Evolutionary conservation across 305 asterid species (phyloP).

Genomic region (Petunia hybrid): DNA sequence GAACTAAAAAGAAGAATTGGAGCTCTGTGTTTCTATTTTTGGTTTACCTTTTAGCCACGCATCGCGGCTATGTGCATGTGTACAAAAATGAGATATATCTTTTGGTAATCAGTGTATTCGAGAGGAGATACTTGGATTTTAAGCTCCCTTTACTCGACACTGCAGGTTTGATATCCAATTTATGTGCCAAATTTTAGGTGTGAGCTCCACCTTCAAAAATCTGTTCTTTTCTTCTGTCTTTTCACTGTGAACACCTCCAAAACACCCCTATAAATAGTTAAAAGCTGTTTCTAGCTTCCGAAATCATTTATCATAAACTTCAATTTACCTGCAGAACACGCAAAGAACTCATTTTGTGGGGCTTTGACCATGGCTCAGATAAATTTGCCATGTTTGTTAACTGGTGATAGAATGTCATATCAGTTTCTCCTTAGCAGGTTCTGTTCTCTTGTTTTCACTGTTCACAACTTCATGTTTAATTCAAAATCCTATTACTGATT

Average conservation of each 20-base stretch:
- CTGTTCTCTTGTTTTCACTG: not conserved
- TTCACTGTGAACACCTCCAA: not conserved
- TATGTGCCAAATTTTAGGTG: not conserved
- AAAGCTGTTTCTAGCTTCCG: not conserved
- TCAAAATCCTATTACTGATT: not conserved
- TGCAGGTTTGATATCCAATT: not conserved
- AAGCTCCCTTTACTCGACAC: not conserved
- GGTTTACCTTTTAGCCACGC: not conserved
- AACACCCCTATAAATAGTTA: too few relatives aligned
- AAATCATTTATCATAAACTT: not conserved
- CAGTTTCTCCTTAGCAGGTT: constrained; percentile 9
- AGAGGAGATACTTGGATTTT: not conserved
- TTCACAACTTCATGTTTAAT: not conserved
- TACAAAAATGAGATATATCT: not conserved
- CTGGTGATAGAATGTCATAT: constrained; percentile 1
- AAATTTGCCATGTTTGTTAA: not conserved
- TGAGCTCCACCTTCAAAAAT: not conserved
- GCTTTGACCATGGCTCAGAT: not conserved
- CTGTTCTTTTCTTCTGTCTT: not conserved
- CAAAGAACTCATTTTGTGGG: constrained; percentile 2
- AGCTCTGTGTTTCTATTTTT: not conserved
- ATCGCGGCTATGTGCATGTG: not conserved
- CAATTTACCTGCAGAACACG: not conserved
- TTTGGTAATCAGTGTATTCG: not conserved
- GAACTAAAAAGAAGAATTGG: not conserved